Conservation (phyloP, 1,284 basidiomycete species). For the Ustilago trichophora region DNA sequence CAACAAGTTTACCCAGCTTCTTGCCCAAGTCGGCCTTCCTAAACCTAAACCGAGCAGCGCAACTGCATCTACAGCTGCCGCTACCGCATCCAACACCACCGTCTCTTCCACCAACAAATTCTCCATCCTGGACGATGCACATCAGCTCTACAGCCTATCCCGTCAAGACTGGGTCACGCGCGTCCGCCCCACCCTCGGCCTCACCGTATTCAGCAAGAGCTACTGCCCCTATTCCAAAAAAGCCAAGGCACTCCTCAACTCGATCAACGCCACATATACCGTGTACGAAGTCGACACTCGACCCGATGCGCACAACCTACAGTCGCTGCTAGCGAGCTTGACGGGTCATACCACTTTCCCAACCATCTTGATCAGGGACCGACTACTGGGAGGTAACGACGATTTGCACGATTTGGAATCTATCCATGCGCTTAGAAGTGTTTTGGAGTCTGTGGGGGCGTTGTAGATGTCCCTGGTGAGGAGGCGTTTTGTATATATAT, state of each 20-base stretch:
- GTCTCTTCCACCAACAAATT: conserved; percentile 1
- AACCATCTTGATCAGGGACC: conserved; percentile 30
- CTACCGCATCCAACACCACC: not conserved
- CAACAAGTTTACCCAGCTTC: conserved; percentile 42
- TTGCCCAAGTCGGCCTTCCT: conserved; percentile 27
- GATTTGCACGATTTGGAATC: conserved; percentile 21
- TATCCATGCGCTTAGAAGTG: conserved; percentile 17
- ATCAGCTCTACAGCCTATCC: conserved; percentile 25
- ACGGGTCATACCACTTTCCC: conserved; percentile 45
- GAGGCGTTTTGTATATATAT: no score
- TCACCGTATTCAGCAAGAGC: conserved; percentile 49
- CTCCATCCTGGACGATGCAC: conserved; percentile 24
- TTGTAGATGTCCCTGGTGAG: no score
- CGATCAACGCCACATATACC: conserved; percentile 26
- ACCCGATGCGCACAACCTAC: conserved; percentile 35
- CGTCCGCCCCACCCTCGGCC: conserved; percentile 11
- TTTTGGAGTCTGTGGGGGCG: conserved; percentile 19
- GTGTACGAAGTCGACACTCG: conserved; percentile 40
- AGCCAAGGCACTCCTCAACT: conserved; percentile 28
- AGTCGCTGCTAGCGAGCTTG: conserved; percentile 26
- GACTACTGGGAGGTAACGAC: conserved; percentile 41
- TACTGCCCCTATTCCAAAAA: conserved; percentile 46
- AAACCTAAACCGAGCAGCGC: not conserved
- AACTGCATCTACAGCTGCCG: no score
- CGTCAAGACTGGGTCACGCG: conserved; percentile 33